Evolutionary conservation across 2,329 filamentous ascomycete genomes (phyloP).

Genomic region (Colletotrichum noveboracense): DNA sequence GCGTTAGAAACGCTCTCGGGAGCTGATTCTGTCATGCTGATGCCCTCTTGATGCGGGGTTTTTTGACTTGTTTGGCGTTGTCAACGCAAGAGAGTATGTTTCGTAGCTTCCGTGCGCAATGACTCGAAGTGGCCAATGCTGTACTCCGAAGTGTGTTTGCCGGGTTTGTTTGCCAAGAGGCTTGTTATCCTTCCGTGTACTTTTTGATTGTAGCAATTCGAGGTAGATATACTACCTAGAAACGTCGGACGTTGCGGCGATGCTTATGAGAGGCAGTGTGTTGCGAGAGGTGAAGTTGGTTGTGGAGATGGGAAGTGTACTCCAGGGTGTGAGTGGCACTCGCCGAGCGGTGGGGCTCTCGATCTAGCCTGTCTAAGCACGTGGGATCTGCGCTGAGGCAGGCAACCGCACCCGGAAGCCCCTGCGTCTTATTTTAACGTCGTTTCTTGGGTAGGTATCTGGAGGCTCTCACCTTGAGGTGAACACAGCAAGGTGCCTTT

Average conservation of each 20-base stretch:
- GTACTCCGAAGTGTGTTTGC: background rate
- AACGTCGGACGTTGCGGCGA: background rate
- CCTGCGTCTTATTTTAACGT: constrained; percentile 1
- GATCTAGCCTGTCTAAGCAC: background rate
- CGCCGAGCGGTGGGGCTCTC: background rate
- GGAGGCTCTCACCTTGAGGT: background rate
- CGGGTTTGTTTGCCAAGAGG: background rate
- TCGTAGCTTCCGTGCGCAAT: constrained; percentile 6
- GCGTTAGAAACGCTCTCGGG: background rate
- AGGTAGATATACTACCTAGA: background rate
- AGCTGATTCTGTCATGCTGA: background rate
- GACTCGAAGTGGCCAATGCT: background rate
- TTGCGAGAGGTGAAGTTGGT: background rate
- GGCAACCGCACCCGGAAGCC: background rate
- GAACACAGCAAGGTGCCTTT: background rate
- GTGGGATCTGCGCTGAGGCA: constrained; percentile 4
- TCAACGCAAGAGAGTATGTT: background rate
- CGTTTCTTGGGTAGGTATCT: background rate
- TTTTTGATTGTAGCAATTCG: background rate
- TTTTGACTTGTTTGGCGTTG: background rate
- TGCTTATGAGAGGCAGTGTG: background rate
- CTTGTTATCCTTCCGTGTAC: background rate
- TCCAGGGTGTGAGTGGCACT: background rate
- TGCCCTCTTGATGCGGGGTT: background rate
- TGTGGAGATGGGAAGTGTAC: background rate